A percentile compares a stretch with the other conserved stretches of the same genome.
Evolutionary conservation across 768 basidiomycete species (phyloP).

Genomic region (Cystofilobasidium macerans): DNA sequence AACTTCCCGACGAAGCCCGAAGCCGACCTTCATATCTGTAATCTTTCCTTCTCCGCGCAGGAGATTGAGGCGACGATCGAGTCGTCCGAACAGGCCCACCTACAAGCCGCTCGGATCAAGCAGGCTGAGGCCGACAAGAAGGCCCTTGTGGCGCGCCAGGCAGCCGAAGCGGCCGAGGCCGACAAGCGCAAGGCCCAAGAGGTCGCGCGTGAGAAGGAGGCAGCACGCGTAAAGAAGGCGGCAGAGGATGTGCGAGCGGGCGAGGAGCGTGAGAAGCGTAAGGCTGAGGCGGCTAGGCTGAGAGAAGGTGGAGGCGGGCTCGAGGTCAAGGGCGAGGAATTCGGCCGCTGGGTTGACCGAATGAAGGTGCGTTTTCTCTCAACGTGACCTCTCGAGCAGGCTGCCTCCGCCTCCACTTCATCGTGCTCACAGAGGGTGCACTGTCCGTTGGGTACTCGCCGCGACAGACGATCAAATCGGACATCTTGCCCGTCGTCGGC

Average conservation of each 20-base stretch:
- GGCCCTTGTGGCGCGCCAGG: slow-evolving; percentile 39
- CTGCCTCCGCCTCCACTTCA: slow-evolving; percentile 25
- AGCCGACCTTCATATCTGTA: slow-evolving; percentile 39
- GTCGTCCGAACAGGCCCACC: slow-evolving; percentile 15
- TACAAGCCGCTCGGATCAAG: slow-evolving; percentile 34
- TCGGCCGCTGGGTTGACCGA: slow-evolving; percentile 32
- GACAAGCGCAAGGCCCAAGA: slow-evolving; percentile 19
- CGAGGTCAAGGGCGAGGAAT: slow-evolving; percentile 29
- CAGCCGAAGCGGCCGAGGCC: slow-evolving; percentile 17
- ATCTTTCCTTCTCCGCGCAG: slow-evolving; percentile 32
- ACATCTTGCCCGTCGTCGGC: slow-evolving; percentile 54
- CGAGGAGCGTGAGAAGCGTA: slow-evolving; percentile 21
- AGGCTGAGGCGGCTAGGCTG: slow-evolving; percentile 13
- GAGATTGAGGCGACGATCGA: slow-evolving; percentile 37
- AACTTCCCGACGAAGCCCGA: too few species aligned
- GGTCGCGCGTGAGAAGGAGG: background rate
- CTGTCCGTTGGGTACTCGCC: too few species aligned
- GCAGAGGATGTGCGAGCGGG: slow-evolving; percentile 12
- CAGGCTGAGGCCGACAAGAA: slow-evolving; percentile 32
- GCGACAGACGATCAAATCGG: slow-evolving; percentile 20
- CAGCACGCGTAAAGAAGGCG: background rate
- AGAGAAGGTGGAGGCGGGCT: slow-evolving; percentile 19
- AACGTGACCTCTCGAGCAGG: slow-evolving; percentile 21
- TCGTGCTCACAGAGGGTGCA: too few species aligned
- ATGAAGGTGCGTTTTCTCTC: slow-evolving; percentile 26